These are phyloP conservation scores for Prunus padus DNA, from an alignment of 306 rosid species.

Conservation along the genomic window DNA sequence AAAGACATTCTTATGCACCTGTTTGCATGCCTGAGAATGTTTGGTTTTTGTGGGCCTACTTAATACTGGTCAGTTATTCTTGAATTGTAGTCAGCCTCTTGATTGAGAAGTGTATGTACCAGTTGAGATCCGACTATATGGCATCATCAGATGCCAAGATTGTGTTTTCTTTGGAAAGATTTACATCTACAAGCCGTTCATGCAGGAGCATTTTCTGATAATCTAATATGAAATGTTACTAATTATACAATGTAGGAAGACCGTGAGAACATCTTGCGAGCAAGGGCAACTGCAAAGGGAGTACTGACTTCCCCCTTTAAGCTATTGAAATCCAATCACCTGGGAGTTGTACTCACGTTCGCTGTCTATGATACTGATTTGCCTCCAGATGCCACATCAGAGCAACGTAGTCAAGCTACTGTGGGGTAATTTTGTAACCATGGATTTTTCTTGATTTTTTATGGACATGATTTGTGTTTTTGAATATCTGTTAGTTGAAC, in stretches of 20 bases:
- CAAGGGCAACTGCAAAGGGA: conserved; percentile 88
- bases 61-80: neutral
- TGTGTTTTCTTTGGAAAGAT: neutral
- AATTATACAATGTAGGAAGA: conserved; percentile 59
- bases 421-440: conserved; percentile 64
- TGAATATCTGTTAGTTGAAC: conserved; percentile 21
- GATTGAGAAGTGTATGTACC: neutral
- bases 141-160: neutral
- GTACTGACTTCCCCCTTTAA: conserved; percentile 95
- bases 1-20: no score
- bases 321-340: conserved; percentile 83
- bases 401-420: conserved; percentile 73
- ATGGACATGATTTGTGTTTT: neutral
- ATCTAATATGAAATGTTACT: conserved; percentile 12
- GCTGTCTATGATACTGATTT: conserved; percentile 71
- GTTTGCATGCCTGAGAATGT: neutral
- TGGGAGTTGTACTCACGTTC: conserved; percentile 94
- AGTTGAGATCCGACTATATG: neutral
- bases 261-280: conserved; percentile 91
- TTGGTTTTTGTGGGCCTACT: neutral
- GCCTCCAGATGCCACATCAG: conserved; percentile 65
- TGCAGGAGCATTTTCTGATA: conserved; percentile 2
- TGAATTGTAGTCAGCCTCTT: neutral
- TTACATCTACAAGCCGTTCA: neutral
- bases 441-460: conserved; percentile 10